Evolutionary conservation across 228 moss, liverwort and hornwort genomes (phyloP), one percentile per base, ranked within the genome.

Genomic region (Sphagnum magellanicum): DNA sequence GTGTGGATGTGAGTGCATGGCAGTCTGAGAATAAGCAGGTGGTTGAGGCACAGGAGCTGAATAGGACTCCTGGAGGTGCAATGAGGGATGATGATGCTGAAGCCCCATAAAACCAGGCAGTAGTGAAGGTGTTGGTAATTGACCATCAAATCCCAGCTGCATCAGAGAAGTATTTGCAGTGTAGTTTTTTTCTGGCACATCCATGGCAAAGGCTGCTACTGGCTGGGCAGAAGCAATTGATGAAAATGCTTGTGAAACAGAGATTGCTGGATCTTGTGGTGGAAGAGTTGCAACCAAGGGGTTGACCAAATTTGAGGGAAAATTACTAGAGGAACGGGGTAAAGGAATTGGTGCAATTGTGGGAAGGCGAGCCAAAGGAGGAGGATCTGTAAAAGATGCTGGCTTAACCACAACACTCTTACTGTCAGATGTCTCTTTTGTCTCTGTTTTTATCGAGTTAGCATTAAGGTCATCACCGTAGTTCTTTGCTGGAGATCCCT

Each of bases 401-500:
- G 15, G 8, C 16, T 16, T 16, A 62, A 16, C 47, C 16, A 16
- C 10, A 9, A 47, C 55, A 55, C 9, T 12, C 55, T 55, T 55
- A 12, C 55, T 55, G 8, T 55, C 55, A 12, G 55, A 55, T 8
- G 8, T 12, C 55, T 8, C 9, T 8, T 55, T 12, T 55, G 55
- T 55, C 9, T 55, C 55, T 2, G 12, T 8, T 55, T 8, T 12
- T 8, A 68, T 76, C 47, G 66, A 61, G 59, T 72, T 83, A n/a
- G 63, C 63, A 66, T 66, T 72, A 50, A 66, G 75, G n/a, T 79
- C 83, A 8, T 79, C 78, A 50, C 68, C 76, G 12, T 79, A 76
- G 47, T 76, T 79, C 57, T 76, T 83, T 47, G 79, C 79, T 49
- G 83, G 83, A 53, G 83, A 76, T 51, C 79, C 76, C 65, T 74